These are phyloP conservation scores for Garcia nutans DNA, from an alignment of 345 rosid genomes.

Conservation along the genomic window DNA sequence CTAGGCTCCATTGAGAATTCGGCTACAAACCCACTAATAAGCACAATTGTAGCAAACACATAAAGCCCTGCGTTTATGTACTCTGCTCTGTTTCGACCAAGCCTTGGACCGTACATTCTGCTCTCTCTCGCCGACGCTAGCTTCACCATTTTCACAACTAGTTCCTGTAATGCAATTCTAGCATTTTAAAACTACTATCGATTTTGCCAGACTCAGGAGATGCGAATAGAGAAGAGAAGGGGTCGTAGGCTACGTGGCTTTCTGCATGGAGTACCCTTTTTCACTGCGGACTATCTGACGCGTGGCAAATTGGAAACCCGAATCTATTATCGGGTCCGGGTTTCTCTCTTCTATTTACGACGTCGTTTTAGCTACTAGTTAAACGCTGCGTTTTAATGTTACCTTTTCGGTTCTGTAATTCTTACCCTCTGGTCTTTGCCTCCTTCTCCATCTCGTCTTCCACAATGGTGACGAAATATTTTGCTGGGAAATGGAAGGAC, in stretches of 20 bases:
- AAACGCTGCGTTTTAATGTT: no score
- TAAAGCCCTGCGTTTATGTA: conserved; percentile 75
- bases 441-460: no score
- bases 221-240: conserved; percentile 9
- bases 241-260: conserved; percentile 39
- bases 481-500: conserved; percentile 25
- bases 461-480: conserved; percentile 7
- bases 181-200: no score
- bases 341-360: no score
- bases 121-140: conserved; percentile 76
- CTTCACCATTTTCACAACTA: conserved; percentile 59
- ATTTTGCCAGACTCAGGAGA: background rate
- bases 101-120: conserved; percentile 64
- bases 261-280: conserved; percentile 36
- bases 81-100: conserved; percentile 56
- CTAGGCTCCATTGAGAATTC: conserved; percentile 62
- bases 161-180: no score
- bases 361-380: no score
- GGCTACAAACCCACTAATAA: conserved; percentile 56
- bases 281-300: background rate
- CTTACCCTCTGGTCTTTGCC: no score
- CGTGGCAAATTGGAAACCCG: background rate
- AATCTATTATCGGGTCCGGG: no score
- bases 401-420: background rate
- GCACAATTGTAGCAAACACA: conserved; percentile 57